These are phyloP conservation scores for Rickenella mellea DNA, from an alignment of 768 basidiomycete genomes.

Conservation along the genomic window DNA sequence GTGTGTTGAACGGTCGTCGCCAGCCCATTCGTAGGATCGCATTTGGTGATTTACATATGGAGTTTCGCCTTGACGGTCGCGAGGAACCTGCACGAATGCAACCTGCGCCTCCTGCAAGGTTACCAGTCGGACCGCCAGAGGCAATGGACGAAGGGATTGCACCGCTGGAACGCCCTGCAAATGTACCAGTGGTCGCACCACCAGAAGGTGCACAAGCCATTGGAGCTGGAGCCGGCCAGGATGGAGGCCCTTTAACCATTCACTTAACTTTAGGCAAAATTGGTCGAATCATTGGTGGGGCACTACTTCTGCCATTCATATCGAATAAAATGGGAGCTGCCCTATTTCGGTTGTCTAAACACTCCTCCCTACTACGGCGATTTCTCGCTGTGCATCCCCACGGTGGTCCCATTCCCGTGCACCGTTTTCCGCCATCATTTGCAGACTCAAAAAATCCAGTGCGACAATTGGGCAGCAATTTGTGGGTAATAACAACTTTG, in stretches of 20 bases:
- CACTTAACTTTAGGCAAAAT: constrained; percentile 48
- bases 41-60: too few relatives aligned
- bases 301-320: constrained; percentile 58
- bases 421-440: not conserved
- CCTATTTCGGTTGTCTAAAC: not conserved
- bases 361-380: constrained; percentile 16
- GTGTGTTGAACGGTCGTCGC: too few relatives aligned
- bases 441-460: too few relatives aligned
- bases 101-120: too few relatives aligned
- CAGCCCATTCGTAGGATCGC: too few relatives aligned
- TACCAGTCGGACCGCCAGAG: too few relatives aligned
- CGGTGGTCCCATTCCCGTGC: not conserved
- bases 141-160: not conserved
- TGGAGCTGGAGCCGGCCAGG: constrained; percentile 44
- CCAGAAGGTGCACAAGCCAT: constrained; percentile 16
- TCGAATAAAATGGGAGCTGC: constrained; percentile 50
- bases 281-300: constrained; percentile 61
- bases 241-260: constrained; percentile 28
- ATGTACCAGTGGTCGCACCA: not conserved
- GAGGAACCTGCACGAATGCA: too few relatives aligned
- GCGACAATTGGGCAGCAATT: too few relatives aligned
- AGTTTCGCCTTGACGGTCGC: too few relatives aligned
- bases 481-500: too few relatives aligned
- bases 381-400: constrained; percentile 19
- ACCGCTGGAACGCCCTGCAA: not conserved